Conservation (phyloP, 352 stramenopile genomes). For the Phytophthora capsici region DNA sequence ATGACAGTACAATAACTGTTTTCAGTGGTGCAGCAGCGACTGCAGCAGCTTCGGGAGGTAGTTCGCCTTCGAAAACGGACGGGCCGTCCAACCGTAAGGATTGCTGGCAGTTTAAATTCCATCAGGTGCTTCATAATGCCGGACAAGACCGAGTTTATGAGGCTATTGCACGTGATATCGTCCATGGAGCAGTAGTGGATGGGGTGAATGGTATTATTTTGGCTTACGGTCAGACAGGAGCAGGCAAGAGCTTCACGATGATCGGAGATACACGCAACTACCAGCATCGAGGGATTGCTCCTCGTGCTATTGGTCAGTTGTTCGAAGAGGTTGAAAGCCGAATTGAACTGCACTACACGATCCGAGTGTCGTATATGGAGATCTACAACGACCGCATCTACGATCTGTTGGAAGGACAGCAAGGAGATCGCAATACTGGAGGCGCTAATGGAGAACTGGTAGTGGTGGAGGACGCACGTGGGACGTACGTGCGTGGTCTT, state of each 20-base stretch:
- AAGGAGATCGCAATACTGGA: conserved; percentile 15
- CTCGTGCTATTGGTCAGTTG: conserved; percentile 86
- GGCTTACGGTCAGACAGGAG: conserved; percentile 90
- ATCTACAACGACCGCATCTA: conserved; percentile 97
- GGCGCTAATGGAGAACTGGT: conserved; percentile 62
- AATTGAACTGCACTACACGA: conserved; percentile 88
- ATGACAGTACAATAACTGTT: conserved; percentile 80
- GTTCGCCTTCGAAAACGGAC: conserved; percentile 35
- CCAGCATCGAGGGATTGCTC: conserved; percentile 90
- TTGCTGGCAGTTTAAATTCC: conserved; percentile 91
- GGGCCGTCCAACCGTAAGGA: conserved; percentile 79
- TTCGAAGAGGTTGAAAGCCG: conserved; percentile 91
- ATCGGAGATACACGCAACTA: conserved; percentile 92
- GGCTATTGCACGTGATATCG: conserved; percentile 87
- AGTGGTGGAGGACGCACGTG: conserved; percentile 84
- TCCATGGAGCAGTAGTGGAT: conserved; percentile 87
- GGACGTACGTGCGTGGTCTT: conserved; percentile 89
- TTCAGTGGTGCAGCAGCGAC: conserved; percentile 31
- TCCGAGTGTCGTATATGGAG: conserved; percentile 95
- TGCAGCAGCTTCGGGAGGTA: conserved; percentile 16
- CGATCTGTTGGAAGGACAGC: conserved; percentile 79
- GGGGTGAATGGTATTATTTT: conserved; percentile 91
- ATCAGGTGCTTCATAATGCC: conserved; percentile 93
- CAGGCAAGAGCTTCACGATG: conserved; percentile 93
- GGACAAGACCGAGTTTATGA: conserved; percentile 92